Evolutionary conservation across 768 basidiomycete species (phyloP), one percentile per base, ranked within the genome.

Genomic region (Tulasnella sp.): DNA sequence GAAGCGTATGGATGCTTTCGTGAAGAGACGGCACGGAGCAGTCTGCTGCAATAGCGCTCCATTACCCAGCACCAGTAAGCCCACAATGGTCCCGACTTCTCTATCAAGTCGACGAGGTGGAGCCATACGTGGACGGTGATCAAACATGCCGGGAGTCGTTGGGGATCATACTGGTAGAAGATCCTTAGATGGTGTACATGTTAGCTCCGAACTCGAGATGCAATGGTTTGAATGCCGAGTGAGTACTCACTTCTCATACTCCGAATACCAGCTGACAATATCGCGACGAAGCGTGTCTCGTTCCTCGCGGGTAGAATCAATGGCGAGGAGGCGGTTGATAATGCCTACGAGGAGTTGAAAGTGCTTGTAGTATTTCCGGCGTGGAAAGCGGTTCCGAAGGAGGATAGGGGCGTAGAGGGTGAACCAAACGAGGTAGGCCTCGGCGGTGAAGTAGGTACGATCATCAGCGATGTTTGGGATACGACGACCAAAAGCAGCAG

Each of bases 341-440:
- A 85, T 78, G 3, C 74, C 39, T 22, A 83, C 80, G 11, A 86
- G 80, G 2, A 77, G 22, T 3, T 83, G 65, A 72, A 84, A 84
- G 73, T 86, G 84, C 0, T 78, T 74, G 73, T 82, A 85, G 74
- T 84, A 85, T 4, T 69, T 69, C 14, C 76, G 34, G 1, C 76
- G 69, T 9, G 19, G 34, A 75, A 84, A 85, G 0, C 77, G 76
- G 11, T 77, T 40, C 3, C 69, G 69, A 7, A 85, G 80, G 4
- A 85, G 75, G 5, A 81, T 75, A 1, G 83, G 84, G 0, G 76
- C 82, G 8, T 84, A 63, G 67, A 80, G 83, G 12, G 78, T 74
- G 5, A 79, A 77, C 82, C 83, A 86, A 62, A 84, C 79, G 0
- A 79, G 78, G 73, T 78, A 81, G 22, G 76, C 78, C 52, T 85